Evolutionary conservation across 2,329 filamentous ascomycete genomes (phyloP).

Genomic region (Paecilomyces fulvus): DNA sequence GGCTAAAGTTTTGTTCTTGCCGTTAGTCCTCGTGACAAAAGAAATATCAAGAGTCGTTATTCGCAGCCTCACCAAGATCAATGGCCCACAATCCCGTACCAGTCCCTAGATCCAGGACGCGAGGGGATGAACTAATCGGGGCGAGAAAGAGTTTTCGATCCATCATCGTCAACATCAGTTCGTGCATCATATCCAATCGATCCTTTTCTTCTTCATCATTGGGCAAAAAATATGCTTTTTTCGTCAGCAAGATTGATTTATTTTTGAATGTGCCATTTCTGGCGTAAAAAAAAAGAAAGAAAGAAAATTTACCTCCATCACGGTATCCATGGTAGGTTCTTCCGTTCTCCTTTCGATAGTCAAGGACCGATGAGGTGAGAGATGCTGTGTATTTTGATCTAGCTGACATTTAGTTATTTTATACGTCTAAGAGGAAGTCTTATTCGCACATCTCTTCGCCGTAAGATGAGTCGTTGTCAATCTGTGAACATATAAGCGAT

Average conservation of each 20-base stretch:
- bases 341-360: constrained; percentile 23
- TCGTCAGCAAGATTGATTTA: not conserved
- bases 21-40: not conserved
- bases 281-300: not conserved
- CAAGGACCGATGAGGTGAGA: constrained; percentile 1
- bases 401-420: not conserved
- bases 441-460: not conserved
- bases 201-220: constrained; percentile 2
- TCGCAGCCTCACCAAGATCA: constrained; percentile 1
- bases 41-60: not conserved
- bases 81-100: constrained; percentile 4
- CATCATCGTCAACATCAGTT: not conserved
- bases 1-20: constrained; percentile 13
- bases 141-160: not conserved
- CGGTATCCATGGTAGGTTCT: constrained; percentile 25
- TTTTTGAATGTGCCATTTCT: no score
- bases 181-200: constrained; percentile 3
- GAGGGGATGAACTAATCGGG: not conserved
- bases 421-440: not conserved
- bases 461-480: not conserved
- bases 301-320: not conserved
- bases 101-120: constrained; percentile 3
- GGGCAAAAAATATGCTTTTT: constrained; percentile 4
- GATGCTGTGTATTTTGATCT: not conserved
- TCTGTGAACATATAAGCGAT: not conserved